Percentiles rank a stretch among this genome's conserved stretches.
Conservation (phyloP, 2,329 filamentous ascomycete genomes). For the Nemania sp. region DNA sequence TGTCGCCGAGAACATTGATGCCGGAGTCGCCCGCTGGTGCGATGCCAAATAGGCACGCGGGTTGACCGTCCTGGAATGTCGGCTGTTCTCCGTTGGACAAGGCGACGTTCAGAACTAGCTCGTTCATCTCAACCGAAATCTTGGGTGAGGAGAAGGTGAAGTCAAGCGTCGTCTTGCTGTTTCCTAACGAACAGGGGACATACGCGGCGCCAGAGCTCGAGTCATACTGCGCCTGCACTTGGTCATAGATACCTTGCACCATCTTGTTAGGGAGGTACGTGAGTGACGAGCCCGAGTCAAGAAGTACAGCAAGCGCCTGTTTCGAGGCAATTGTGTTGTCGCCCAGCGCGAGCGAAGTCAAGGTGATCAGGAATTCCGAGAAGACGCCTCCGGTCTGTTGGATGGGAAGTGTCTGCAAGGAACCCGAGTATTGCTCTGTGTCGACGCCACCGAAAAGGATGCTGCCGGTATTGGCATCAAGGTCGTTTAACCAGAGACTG, state of each 20-base stretch:
- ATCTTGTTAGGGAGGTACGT: conserved; percentile 65
- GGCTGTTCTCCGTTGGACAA: conserved; percentile 51
- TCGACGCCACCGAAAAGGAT: conserved; percentile 79
- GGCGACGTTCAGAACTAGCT: conserved; percentile 60
- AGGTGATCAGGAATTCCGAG: conserved; percentile 68
- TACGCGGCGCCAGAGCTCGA: conserved; percentile 57
- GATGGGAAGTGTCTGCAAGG: conserved; percentile 68
- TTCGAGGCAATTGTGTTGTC: conserved; percentile 47
- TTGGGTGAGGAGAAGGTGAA: conserved; percentile 59
- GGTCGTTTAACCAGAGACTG: conserved; percentile 75
- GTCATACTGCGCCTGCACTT: conserved; percentile 54
- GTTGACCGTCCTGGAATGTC: conserved; percentile 55
- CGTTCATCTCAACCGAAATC: conserved; percentile 60
- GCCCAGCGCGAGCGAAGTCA: conserved; percentile 61
- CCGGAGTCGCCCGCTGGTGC: conserved; percentile 57
- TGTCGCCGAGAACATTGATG: conserved; percentile 70
- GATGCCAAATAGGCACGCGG: conserved; percentile 70
- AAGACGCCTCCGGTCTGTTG: conserved; percentile 56
- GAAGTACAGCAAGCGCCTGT: conserved; percentile 63
- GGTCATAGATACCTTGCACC: conserved; percentile 49
- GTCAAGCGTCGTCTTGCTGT: conserved; percentile 47
- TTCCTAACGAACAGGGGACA: conserved; percentile 59
- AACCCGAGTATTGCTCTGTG: conserved; percentile 63
- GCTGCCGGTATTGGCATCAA: conserved; percentile 65
- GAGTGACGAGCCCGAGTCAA: conserved; percentile 72